These are phyloP conservation scores for Fusarium sacchari DNA, from an alignment of 2,329 filamentous ascomycete genomes.

Conservation along the genomic window DNA sequence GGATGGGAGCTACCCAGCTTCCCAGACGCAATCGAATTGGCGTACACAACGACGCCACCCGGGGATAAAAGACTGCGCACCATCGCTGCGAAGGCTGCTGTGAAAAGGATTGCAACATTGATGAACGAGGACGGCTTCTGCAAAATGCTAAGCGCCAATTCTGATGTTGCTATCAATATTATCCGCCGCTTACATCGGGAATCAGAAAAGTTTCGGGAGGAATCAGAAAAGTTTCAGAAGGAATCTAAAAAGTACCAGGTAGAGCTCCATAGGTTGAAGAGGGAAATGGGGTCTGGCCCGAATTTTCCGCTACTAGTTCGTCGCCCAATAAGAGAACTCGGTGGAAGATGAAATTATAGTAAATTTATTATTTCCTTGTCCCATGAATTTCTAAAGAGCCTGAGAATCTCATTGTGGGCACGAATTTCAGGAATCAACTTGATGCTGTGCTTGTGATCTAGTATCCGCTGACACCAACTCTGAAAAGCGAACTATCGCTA, in stretches of 20 bases:
- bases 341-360: too few species aligned
- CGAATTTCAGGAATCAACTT: too few species aligned
- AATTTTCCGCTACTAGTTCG: too few species aligned
- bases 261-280: too few species aligned
- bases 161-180: fast-evolving
- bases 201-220: too few species aligned
- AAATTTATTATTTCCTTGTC: too few species aligned
- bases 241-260: too few species aligned
- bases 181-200: background rate
- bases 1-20: background rate
- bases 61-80: background rate
- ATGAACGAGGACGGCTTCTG: fast-evolving
- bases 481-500: background rate
- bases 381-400: too few species aligned
- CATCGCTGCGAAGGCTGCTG: fast-evolving
- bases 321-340: too few species aligned
- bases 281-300: too few species aligned
- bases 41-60: fast-evolving
- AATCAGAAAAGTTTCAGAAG: too few species aligned
- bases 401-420: too few species aligned
- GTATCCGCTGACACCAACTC: background rate
- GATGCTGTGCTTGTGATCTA: background rate
- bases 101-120: fast-evolving
- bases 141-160: fast-evolving
- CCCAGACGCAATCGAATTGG: fast-evolving